A percentile compares a stretch with the other conserved stretches of the same genome.
phyloP scores from a whole-genome alignment of 1,284 basidiomycete genomes.

The Coriolopsis trogii region DNA sequence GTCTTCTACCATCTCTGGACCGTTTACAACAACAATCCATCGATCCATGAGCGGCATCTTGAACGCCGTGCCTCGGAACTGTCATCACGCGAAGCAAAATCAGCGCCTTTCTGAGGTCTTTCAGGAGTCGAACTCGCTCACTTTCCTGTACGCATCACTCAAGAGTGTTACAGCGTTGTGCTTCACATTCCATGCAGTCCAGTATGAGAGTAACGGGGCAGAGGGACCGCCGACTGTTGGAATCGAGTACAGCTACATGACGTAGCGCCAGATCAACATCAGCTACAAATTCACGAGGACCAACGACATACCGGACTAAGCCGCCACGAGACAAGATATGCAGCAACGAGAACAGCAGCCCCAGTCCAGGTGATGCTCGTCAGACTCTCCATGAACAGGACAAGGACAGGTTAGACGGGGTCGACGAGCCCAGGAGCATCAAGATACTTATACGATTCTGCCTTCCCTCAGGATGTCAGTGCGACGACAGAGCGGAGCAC shows the following conservation, averaged over 20 bases:
- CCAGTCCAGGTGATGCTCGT: too few relatives aligned
- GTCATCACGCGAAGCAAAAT: too few relatives aligned
- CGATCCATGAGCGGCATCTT: constrained; percentile 39
- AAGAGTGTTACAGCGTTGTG: not conserved
- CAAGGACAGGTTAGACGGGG: too few relatives aligned
- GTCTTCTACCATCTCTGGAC: constrained; percentile 41
- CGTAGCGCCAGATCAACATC: not conserved
- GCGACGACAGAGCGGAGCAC: too few relatives aligned
- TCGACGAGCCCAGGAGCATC: too few relatives aligned
- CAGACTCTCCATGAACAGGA: too few relatives aligned
- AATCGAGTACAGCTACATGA: constrained; percentile 22
- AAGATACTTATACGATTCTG: too few relatives aligned
- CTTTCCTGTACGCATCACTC: not conserved
- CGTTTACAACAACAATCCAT: constrained; percentile 45
- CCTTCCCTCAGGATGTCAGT: too few relatives aligned
- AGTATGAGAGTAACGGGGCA: constrained; percentile 38
- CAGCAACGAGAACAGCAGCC: too few relatives aligned
- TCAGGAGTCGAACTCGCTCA: not conserved
- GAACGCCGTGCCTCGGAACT: constrained; percentile 42
- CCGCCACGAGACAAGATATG: too few relatives aligned
- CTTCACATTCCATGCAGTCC: constrained; percentile 6
- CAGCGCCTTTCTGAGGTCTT: too few relatives aligned
- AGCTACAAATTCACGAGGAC: not conserved
- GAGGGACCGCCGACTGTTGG: constrained; percentile 39
- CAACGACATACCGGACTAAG: not conserved